Conservation (phyloP, 192 early-diverging fungal species). For the Lobosporangium transversale region DNA sequence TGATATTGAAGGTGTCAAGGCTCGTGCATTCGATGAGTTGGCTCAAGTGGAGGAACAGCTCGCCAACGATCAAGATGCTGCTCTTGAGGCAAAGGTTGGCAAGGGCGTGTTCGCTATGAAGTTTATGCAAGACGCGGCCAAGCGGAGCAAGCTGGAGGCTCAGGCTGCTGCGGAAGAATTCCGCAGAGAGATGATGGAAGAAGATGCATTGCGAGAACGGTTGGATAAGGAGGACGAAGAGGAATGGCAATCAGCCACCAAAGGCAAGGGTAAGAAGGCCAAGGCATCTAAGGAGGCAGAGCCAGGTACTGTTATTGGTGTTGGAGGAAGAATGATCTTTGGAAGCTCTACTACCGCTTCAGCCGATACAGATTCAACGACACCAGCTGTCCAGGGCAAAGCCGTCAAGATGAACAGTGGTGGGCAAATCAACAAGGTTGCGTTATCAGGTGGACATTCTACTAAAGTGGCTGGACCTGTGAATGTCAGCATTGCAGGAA, state of each 20-base stretch:
- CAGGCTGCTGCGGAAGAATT: constrained; percentile 57
- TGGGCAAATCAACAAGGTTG: constrained; percentile 60
- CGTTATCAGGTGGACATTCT: constrained; percentile 61
- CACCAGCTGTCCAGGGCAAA: not conserved
- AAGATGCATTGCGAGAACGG: constrained; percentile 45
- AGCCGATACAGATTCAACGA: not conserved
- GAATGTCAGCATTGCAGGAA: constrained; percentile 51
- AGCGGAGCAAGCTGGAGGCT: constrained; percentile 63
- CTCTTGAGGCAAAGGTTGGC: constrained; percentile 57
- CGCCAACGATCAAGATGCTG: constrained; percentile 44
- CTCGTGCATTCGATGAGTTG: constrained; percentile 60
- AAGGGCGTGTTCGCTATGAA: constrained; percentile 96
- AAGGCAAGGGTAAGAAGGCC: constrained; percentile 43
- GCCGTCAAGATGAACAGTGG: constrained; percentile 64
- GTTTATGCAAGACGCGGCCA: constrained; percentile 92
- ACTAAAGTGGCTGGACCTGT: constrained; percentile 68
- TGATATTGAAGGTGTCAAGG: constrained; percentile 53
- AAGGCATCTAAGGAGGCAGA: constrained; percentile 22
- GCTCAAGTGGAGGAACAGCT: constrained; percentile 61
- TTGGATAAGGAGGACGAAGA: constrained; percentile 47
- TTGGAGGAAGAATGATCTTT: constrained; percentile 72
- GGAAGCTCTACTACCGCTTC: constrained; percentile 41
- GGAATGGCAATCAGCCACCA: constrained; percentile 34
- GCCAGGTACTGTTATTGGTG: constrained; percentile 40
- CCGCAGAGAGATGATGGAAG: constrained; percentile 59